These are phyloP conservation scores for Boletus patriciae DNA, from an alignment of 768 basidiomycete genomes.

Conservation along the genomic window DNA sequence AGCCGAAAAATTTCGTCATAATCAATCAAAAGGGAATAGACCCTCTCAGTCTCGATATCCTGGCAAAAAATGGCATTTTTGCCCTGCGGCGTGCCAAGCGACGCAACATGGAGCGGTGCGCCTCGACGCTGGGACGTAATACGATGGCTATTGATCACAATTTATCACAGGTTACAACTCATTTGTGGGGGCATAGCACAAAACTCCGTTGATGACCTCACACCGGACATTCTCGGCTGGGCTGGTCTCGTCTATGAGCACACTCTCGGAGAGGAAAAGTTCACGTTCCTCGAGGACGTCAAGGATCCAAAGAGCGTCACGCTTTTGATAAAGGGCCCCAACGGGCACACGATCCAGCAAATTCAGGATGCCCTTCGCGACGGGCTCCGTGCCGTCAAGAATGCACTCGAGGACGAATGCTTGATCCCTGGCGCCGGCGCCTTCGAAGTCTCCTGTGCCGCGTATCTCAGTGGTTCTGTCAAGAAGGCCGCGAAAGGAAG, in stretches of 20 bases:
- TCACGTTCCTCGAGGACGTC: constrained; percentile 96
- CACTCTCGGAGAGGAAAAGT: constrained; percentile 98
- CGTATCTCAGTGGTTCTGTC: constrained; percentile 72
- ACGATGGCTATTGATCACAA: constrained; percentile 24
- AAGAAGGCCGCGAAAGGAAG: constrained; percentile 91
- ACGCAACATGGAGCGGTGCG: constrained; percentile 96
- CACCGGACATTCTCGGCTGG: constrained; percentile 90
- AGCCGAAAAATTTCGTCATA: constrained; percentile 84
- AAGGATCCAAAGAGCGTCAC: constrained; percentile 94
- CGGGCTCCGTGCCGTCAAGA: constrained; percentile 94
- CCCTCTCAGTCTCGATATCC: constrained; percentile 90
- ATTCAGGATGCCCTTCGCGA: constrained; percentile 98
- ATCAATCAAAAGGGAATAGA: constrained; percentile 99
- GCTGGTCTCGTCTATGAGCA: constrained; percentile 99
- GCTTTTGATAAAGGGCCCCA: constrained; percentile 95
- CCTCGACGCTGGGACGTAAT: constrained; percentile 29
- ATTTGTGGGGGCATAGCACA: constrained; percentile 94
- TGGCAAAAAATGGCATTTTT: constrained; percentile 95
- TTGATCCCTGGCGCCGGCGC: constrained; percentile 97
- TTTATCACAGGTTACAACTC: constrained; percentile 71
- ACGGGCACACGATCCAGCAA: constrained; percentile 92
- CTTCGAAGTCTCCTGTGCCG: constrained; percentile 91
- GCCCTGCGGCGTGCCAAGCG: constrained; percentile 94
- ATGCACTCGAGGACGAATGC: constrained; percentile 86
- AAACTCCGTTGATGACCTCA: constrained; percentile 96